phyloP scores from a whole-genome alignment of 768 basidiomycete species.

The Pulveroboletus sp. region DNA sequence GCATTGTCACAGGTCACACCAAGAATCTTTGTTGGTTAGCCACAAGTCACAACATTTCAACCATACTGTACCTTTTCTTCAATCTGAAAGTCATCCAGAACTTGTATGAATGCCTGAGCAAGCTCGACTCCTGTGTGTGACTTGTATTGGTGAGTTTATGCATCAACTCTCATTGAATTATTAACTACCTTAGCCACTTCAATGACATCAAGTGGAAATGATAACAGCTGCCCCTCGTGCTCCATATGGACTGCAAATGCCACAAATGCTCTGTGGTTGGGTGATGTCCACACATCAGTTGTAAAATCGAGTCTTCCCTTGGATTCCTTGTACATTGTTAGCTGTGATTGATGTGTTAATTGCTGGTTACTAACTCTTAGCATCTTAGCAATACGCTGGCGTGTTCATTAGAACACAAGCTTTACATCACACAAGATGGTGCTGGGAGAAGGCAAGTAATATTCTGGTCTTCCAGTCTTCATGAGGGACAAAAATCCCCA shows the following conservation, averaged over 20 bases:
- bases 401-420: neutral
- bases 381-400: neutral
- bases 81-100: neutral
- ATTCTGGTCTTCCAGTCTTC: neutral
- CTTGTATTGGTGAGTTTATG: neutral
- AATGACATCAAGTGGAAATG: neutral
- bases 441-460: neutral
- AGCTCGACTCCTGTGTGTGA: neutral
- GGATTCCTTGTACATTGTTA: neutral
- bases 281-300: neutral
- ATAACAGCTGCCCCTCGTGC: neutral
- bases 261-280: neutral
- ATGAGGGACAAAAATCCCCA: neutral
- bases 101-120: neutral
- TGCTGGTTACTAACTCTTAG: neutral
- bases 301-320: neutral
- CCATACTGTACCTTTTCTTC: neutral
- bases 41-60: too few relatives aligned
- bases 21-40: neutral
- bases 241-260: neutral
- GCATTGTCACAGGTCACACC: neutral
- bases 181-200: neutral
- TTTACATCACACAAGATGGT: neutral
- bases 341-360: too few relatives aligned
- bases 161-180: neutral